Percentiles rank a stretch among this genome's conserved stretches.
phyloP scores from a whole-genome alignment of 306 rosid species.

The Sicyos baderoa region DNA sequence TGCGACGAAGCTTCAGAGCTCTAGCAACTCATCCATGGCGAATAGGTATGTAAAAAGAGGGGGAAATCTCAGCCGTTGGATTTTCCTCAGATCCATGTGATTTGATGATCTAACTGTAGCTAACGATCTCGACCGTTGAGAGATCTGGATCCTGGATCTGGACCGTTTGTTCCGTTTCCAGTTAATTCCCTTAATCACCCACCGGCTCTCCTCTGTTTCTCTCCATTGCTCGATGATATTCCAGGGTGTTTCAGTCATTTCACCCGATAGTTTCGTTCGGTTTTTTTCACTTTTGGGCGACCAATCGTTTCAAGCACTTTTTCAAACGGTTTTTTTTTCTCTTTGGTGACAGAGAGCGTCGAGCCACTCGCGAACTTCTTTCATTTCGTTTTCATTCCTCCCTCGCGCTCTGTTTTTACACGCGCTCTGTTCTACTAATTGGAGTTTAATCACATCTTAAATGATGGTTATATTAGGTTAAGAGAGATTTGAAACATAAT shows the following conservation, averaged over 20 bases:
- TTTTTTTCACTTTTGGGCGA: too few species aligned
- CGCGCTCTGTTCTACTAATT: background rate
- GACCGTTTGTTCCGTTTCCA: slow-evolving; percentile 56
- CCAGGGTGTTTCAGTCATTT: slow-evolving; percentile 28
- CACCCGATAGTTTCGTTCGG: background rate
- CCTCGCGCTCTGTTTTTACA: slow-evolving; percentile 8
- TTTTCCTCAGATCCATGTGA: slow-evolving; percentile 7
- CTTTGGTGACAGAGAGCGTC: background rate
- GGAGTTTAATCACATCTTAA: background rate
- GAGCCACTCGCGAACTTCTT: too few species aligned
- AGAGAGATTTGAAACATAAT: background rate
- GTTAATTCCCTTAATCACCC: slow-evolving; percentile 27
- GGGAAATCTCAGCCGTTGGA: slow-evolving; percentile 35
- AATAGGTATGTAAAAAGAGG: slow-evolving; percentile 35
- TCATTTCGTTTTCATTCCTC: background rate
- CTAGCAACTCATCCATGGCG: slow-evolving; percentile 69
- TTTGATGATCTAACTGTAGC: slow-evolving; percentile 13
- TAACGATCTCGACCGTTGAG: slow-evolving; percentile 42
- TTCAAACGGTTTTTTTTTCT: slow-evolving; percentile 46
- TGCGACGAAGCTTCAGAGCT: slow-evolving; percentile 51
- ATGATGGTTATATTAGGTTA: background rate
- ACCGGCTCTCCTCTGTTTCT: background rate
- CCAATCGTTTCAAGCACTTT: background rate
- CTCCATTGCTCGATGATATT: background rate
- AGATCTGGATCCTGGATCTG: slow-evolving; percentile 53